Evolutionary conservation across 768 basidiomycete genomes (phyloP), one percentile per base, ranked within the genome.

Genomic region (Coprinellus micaceus): DNA sequence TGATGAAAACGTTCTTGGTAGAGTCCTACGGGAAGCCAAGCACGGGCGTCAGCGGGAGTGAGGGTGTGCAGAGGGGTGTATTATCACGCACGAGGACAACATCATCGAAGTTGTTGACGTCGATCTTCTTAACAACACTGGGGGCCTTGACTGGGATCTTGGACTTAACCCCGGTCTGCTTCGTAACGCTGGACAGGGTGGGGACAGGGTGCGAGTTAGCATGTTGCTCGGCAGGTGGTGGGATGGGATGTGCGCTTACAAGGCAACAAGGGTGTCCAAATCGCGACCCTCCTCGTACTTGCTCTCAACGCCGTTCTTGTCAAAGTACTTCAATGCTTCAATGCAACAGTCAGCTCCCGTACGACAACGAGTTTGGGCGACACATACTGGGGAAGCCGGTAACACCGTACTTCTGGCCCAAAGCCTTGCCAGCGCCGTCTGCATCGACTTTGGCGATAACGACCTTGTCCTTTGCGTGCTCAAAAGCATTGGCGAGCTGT

Each of bases 381-480:
- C 13, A 82, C 91, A 64, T 58, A 95, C 92, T 96, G 15, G 94
- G 94, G 74, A 80, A 96, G 29, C 92, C 93, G 12, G 78, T 82
- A 21, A 96, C 88, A 12, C 82, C 93, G 65, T 84, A 93, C 72
- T 86, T 84, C 61, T 82, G 71, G 55, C 91, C 94, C 40, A 94
- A 66, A 2, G 85, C 77, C 63, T 84, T 86, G 49, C 94, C 94
- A 40, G 68, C 86, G 49, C 93, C 92, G 66, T 98, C 94, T 1
- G 94, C 94, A 61, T 98, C 94, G 11, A 95, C 86, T 67, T 96
- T 96, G 52, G 93, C 94, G 62, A 98, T 82, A 50, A 91, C 64
- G 21, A 98, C 89, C 67, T 90, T 91, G 66, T 92, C 86, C 60
- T 88, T 88, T 52, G 79, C 83, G 53, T 87, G 81, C 3, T 81